Conservation (phyloP, 2,329 filamentous ascomycete genomes). For the Fusarium sp. region DNA sequence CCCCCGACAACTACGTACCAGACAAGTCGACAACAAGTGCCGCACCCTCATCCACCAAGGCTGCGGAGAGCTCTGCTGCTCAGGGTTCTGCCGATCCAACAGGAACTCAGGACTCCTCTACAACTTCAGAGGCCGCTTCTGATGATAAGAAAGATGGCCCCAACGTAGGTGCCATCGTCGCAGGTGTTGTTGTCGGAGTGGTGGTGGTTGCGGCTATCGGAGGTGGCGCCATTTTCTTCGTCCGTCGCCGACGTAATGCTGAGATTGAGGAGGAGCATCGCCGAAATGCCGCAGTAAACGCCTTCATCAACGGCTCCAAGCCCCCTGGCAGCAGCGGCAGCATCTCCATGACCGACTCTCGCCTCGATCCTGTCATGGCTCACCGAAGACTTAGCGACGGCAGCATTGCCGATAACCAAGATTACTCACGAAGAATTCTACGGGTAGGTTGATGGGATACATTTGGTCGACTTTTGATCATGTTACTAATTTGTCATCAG, state of each 20-base stretch:
- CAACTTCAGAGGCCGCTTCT: conserved; percentile 1
- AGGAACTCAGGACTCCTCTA: conserved; percentile 30
- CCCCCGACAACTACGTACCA: conserved; percentile 47
- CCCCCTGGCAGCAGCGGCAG: conserved; percentile 73
- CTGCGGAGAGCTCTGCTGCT: conserved; percentile 40
- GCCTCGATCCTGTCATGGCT: conserved; percentile 88
- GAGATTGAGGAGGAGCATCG: conserved; percentile 88
- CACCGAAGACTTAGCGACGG: conserved; percentile 90
- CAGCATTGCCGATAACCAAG: conserved; percentile 96
- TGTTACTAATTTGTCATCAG: conserved; percentile 52
- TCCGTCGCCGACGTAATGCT: conserved; percentile 80
- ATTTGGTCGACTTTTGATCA: background rate
- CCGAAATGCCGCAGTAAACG: conserved; percentile 82
- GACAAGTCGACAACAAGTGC: conserved; percentile 28
- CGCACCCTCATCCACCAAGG: conserved; percentile 47
- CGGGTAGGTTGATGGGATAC: conserved; percentile 74
- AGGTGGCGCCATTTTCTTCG: conserved; percentile 78
- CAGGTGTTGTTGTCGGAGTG: conserved; percentile 87
- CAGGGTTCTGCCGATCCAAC: conserved; percentile 3
- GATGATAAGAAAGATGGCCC: conserved; percentile 56
- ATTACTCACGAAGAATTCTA: conserved; percentile 95
- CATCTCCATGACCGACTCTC: conserved; percentile 82
- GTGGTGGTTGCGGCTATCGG: conserved; percentile 74
- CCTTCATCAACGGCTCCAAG: conserved; percentile 77
- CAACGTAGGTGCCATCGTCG: conserved; percentile 88